These are phyloP conservation scores for Fusarium miscanthi DNA, from an alignment of 2,329 filamentous ascomycete genomes.

Conservation along the genomic window DNA sequence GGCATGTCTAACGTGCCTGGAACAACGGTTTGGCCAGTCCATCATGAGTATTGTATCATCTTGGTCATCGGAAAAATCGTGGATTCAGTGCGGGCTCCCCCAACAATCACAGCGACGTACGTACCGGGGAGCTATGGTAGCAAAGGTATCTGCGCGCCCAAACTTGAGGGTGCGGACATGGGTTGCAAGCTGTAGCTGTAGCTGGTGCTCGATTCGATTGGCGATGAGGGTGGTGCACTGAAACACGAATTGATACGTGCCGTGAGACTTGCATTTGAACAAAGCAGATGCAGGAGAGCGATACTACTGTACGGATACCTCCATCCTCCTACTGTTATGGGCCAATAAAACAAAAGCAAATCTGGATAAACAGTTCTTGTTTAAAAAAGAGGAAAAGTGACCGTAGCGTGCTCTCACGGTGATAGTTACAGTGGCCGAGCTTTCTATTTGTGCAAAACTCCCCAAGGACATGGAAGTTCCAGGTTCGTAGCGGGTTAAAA, in stretches of 20 bases:
- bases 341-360: not conserved
- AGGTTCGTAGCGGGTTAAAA: not conserved
- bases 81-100: not conserved
- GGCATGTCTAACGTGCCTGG: not conserved
- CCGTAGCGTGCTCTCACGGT: not conserved
- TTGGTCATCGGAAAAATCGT: not conserved
- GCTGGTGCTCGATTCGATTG: constrained; percentile 6
- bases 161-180: not conserved
- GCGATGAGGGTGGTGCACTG: constrained; percentile 16
- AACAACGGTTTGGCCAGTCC: not conserved
- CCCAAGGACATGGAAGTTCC: not conserved
- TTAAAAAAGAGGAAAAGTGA: not conserved
- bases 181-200: not conserved
- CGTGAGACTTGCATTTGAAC: constrained; percentile 16
- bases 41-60: not conserved
- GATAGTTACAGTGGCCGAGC: too few species aligned
- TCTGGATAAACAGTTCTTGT: not conserved
- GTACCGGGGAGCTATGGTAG: not conserved
- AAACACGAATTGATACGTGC: constrained; percentile 27
- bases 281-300: not conserved
- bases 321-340: not conserved
- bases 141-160: not conserved
- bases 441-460: not conserved
- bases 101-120: not conserved
- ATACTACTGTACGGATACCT: not conserved